phyloP scores from a whole-genome alignment of 2,329 filamentous ascomycete genomes.

The Aspergillus uvarum region DNA sequence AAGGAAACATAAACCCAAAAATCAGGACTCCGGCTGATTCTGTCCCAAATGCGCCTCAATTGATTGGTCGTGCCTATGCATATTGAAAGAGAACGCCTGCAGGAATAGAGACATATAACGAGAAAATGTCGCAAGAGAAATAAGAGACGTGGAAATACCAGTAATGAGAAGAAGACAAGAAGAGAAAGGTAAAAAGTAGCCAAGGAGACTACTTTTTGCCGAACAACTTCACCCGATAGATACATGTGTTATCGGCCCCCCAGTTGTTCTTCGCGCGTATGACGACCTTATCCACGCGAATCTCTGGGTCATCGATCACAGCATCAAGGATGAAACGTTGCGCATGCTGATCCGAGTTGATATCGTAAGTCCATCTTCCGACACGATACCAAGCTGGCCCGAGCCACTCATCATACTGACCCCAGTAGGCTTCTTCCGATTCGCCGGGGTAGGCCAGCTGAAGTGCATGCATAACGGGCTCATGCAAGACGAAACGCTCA shows the following conservation, averaged over 20 bases:
- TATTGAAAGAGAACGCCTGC: not conserved
- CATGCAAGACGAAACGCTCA: conserved; percentile 26
- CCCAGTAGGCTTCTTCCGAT: conserved; percentile 33
- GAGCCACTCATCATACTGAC: conserved; percentile 31
- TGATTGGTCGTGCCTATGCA: not conserved
- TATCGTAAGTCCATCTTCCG: conserved; percentile 42
- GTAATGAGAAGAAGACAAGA: not conserved
- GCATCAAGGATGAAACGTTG: conserved; percentile 43
- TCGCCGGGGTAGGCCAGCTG: conserved; percentile 21
- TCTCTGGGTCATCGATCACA: conserved; percentile 35
- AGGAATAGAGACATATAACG: not conserved
- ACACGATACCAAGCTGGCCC: conserved; percentile 41
- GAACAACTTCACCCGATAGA: conserved; percentile 48
- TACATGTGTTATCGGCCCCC: conserved; percentile 45
- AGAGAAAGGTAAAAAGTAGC: not conserved
- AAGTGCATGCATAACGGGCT: conserved; percentile 26
- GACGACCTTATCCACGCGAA: conserved; percentile 42
- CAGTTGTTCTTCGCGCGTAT: conserved; percentile 47
- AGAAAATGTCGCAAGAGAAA: not conserved
- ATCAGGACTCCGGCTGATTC: not conserved
- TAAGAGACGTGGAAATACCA: not conserved
- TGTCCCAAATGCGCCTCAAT: not conserved
- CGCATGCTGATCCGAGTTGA: conserved; percentile 33
- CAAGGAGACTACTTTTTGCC: conserved; percentile 31
- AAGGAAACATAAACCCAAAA: not conserved